Base-by-base conservation (phyloP, 2,329 filamentous ascomycete species). In the Apiospora arundinis region DNA sequence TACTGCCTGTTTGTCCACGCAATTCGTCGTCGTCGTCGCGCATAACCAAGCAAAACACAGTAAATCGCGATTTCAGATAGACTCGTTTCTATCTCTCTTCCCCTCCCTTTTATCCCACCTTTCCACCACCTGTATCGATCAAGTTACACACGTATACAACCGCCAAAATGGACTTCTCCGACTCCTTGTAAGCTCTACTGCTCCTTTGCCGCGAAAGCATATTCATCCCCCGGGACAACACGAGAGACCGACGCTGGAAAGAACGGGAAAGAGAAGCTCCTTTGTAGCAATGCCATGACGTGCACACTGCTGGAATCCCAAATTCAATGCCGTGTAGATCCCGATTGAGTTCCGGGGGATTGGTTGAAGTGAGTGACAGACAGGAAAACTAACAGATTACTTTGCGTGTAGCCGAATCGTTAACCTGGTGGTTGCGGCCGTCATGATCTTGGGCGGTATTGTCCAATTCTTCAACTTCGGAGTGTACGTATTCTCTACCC, bases 401-500 rank as follows among this genome's bases (percentile, higher is more conserved):
- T 44, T 74, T 70, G 77, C 73, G 72, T 76, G 72, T 81, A 98
- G 96, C 86, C 96, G 96, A 80, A 91, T 98, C 80, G 93, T 97
- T 82, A 99, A 99, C 88, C 87, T 99, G 83, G 93, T 87, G 78
- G 91, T 97, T 74, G 96, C 92, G 78, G 92, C 92, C 76, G 89
- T 97, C 76, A 97, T 97, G 91, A 86, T 97, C 67, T 87, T 97
- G 67, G 95, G 95, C 75, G 95, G 95, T 78, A 87, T 95, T 79
- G 87, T 87, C 74, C 91, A 93, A 79, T 91, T 95, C 84, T 93
- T 93, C 80, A 80, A 84, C 49, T 79, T 88, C 71, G 76, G 76
- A 70, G 85, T 92, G 90, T 92, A 87, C 80, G 90, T 87, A 68
- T 73, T 52, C 46, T 60, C 69, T 66, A 45, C 44, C 70, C 70